These are phyloP conservation scores for Botrytis deweyae DNA, from an alignment of 2,329 filamentous ascomycete genomes.

Conservation along the genomic window DNA sequence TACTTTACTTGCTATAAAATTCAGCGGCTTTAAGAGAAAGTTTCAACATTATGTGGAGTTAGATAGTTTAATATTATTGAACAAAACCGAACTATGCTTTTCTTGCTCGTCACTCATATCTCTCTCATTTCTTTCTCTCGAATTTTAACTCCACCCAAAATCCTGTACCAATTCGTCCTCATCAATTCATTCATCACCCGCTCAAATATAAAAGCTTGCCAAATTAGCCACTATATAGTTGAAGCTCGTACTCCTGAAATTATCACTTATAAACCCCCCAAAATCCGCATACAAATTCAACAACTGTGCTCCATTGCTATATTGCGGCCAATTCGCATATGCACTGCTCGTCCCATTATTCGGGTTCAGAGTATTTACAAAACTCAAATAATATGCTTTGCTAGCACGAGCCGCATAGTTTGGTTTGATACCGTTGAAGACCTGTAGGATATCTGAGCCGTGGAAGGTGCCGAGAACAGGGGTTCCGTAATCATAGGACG, in stretches of 20 bases:
- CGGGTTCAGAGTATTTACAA: constrained; percentile 68
- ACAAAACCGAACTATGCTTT: background rate
- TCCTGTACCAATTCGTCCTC: background rate
- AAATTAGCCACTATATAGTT: constrained; percentile 42
- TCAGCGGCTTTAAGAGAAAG: background rate
- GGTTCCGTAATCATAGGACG: constrained; percentile 68
- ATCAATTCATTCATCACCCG: background rate
- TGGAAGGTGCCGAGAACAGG: constrained; percentile 77
- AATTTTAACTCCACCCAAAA: background rate
- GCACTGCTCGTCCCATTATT: constrained; percentile 54
- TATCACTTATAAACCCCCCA: constrained; percentile 45
- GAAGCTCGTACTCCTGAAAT: constrained; percentile 49
- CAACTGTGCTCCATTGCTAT: constrained; percentile 46
- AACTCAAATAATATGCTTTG: constrained; percentile 70
- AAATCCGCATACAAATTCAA: constrained; percentile 47
- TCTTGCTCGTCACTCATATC: background rate
- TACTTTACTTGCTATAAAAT: background rate
- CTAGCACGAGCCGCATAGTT: constrained; percentile 54
- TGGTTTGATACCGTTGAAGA: constrained; percentile 50
- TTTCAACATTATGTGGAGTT: background rate
- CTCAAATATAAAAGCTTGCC: constrained; percentile 30
- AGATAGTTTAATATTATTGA: background rate
- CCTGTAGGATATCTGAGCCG: constrained; percentile 64
- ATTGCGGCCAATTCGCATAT: constrained; percentile 52
- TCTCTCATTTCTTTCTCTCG: background rate